Conservation (phyloP, 2,329 filamentous ascomycete species). For the Aspergillus sp. region DNA sequence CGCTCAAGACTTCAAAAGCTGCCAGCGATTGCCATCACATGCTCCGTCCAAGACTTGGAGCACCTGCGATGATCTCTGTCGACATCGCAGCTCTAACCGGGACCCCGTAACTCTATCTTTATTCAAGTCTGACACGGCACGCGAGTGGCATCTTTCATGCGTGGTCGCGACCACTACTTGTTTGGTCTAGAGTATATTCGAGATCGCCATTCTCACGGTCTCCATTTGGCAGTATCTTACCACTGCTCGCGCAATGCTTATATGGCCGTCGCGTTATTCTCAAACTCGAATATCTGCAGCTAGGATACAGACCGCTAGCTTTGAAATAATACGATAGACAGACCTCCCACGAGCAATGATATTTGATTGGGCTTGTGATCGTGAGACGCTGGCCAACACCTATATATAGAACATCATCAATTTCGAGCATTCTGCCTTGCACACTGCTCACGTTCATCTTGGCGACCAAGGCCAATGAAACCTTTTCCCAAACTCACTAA, state of each 20-base stretch:
- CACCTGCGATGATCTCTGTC: background rate
- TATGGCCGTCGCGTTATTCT: background rate
- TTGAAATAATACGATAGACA: background rate
- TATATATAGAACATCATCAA: conserved; percentile 9
- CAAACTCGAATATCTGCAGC: background rate
- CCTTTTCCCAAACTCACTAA: background rate
- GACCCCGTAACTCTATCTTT: conserved; percentile 4
- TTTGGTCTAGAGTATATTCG: background rate
- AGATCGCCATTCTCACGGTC: background rate
- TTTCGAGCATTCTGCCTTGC: background rate
- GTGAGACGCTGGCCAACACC: conserved; percentile 3
- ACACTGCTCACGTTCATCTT: background rate
- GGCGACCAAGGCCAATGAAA: conserved; percentile 1
- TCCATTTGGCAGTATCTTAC: background rate
- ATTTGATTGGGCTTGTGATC: conserved; percentile 1
- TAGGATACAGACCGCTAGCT: background rate
- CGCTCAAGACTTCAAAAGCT: background rate
- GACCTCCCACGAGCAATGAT: background rate
- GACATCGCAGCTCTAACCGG: background rate
- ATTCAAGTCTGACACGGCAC: background rate
- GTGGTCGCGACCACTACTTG: background rate
- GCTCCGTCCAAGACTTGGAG: background rate
- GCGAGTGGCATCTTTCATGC: background rate
- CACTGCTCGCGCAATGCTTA: background rate
- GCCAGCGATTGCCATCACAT: background rate